Evolutionary conservation across 192 early-diverging fungal species (phyloP), one percentile per base, ranked within the genome.

Genomic region (Chytriomyces sp.): DNA sequence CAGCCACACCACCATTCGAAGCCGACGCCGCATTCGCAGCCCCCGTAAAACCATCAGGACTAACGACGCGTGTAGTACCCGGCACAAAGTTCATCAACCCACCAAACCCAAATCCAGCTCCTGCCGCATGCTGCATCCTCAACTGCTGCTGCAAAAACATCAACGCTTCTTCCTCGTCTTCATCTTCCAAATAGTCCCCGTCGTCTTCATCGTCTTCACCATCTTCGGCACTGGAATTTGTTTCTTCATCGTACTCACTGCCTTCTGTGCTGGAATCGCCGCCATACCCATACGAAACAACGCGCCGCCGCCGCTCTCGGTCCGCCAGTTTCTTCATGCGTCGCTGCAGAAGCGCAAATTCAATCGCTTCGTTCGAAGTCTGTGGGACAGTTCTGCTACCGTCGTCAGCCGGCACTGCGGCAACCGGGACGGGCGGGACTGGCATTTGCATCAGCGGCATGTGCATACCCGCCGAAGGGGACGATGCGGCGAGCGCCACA

Each of bases 281-380:
- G 16, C 16, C 53, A 5, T 13, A 20, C 16, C 13, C 13, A 13
- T 20, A 13, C 20, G 13, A 20, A 13, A 57, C 13, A 13, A 57
- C 20, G 16, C 13, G 13, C 3, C 53, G 53, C 53, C 53, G 13
- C 53, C 53, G 53, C 53, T 57, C 53, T 3, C 53, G 53, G 5
- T 57, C 53, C 20, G 53, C 53, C 3, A 57, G 53, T 57, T 57
- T 57, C 53, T 57, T 57, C 53, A 57, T 57, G 53, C 71, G 71
- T 44, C 44, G 53, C 60, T 73, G 57, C 61, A 63, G n/a, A 10
- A 73, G 45, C 59, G 71, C 71, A 73, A 63, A 61, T 60, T 73
- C 71, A 26, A 73, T 73, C 8, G 71, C 71, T 62, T 73, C 71
- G 60, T 73, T 73, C 4, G 24, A 44, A 7, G 71, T 73, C 45